Evolutionary conservation across 768 basidiomycete genomes (phyloP).

Genomic region (Hysterangium stoloniferum): DNA sequence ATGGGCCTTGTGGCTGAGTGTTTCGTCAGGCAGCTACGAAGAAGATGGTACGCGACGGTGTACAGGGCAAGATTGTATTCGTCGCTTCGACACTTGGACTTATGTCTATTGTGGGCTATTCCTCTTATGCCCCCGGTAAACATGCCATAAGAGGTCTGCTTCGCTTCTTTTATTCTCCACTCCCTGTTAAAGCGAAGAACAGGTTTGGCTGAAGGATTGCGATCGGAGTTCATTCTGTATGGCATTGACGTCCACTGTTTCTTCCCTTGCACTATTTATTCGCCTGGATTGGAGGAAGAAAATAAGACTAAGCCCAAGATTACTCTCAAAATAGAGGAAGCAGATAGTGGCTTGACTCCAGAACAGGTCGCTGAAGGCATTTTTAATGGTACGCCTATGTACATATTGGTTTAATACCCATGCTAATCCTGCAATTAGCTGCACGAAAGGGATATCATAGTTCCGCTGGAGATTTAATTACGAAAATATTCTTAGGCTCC

Average conservation of each 20-base stretch:
- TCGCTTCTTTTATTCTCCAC: no score
- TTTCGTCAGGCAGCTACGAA: slow-evolving; percentile 52
- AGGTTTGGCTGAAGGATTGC: slow-evolving; percentile 81
- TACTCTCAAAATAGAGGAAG: slow-evolving; percentile 66
- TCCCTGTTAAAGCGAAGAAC: slow-evolving; percentile 1
- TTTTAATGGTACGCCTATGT: slow-evolving; percentile 41
- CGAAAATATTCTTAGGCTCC: slow-evolving; percentile 57
- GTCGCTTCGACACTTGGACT: slow-evolving; percentile 69
- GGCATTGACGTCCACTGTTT: slow-evolving; percentile 72
- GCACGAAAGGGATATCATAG: slow-evolving; percentile 64
- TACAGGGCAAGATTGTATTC: slow-evolving; percentile 65
- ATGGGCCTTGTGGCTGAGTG: background rate
- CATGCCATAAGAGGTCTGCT: slow-evolving; percentile 74
- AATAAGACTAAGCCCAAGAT: slow-evolving; percentile 71
- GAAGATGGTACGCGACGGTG: slow-evolving; percentile 49
- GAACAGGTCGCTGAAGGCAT: slow-evolving; percentile 55
- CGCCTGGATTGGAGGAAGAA: slow-evolving; percentile 70
- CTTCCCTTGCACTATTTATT: slow-evolving; percentile 76
- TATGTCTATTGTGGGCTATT: slow-evolving; percentile 71
- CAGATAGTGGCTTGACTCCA: slow-evolving; percentile 55
- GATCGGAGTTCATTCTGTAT: slow-evolving; percentile 73
- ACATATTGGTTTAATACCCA: background rate
- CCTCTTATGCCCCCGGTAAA: slow-evolving; percentile 77
- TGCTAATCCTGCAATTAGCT: slow-evolving; percentile 33
- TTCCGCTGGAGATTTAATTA: slow-evolving; percentile 66